Conservation (phyloP, 2,329 filamentous ascomycete species). For the Fusarium sp. region DNA sequence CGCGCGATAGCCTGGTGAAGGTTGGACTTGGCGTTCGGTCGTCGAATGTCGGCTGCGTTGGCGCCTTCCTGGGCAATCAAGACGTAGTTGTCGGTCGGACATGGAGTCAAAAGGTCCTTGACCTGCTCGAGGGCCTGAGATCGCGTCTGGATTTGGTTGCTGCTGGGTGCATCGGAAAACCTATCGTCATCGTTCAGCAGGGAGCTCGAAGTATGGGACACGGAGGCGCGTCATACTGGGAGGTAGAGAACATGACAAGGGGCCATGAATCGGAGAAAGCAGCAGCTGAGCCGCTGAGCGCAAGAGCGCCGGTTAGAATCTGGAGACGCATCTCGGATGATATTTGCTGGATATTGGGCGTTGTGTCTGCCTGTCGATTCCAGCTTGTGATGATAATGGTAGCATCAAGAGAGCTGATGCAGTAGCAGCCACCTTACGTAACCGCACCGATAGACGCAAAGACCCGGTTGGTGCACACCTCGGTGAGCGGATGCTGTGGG, state of each 20-base stretch:
- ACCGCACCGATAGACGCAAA: slow-evolving; percentile 35
- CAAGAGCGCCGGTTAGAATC: slow-evolving; percentile 62
- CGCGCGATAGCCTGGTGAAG: slow-evolving; percentile 58
- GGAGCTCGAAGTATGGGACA: slow-evolving; percentile 38
- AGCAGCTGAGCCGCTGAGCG: slow-evolving; percentile 68
- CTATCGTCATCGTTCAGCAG: slow-evolving; percentile 44
- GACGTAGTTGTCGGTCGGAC: slow-evolving; percentile 81
- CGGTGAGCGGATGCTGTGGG: slow-evolving; percentile 36
- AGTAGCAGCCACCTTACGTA: slow-evolving; percentile 46
- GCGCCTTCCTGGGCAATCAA: slow-evolving; percentile 82
- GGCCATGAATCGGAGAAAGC: slow-evolving; percentile 91
- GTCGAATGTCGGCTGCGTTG: slow-evolving; percentile 74
- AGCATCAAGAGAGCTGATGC: slow-evolving; percentile 43
- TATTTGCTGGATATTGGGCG: slow-evolving; percentile 39
- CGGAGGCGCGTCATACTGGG: slow-evolving; percentile 69
- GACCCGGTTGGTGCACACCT: slow-evolving; percentile 45
- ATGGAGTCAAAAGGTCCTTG: slow-evolving; percentile 69
- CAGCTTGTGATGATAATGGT: slow-evolving; percentile 42
- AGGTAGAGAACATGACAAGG: slow-evolving; percentile 87
- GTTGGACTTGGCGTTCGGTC: slow-evolving; percentile 63
- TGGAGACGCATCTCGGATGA: slow-evolving; percentile 66
- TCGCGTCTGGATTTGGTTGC: slow-evolving; percentile 63
- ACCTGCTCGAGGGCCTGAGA: slow-evolving; percentile 57
- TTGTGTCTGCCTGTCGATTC: slow-evolving; percentile 45
- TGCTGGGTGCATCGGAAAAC: slow-evolving; percentile 51